Percentiles rank a stretch among this genome's conserved stretches.
These are phyloP conservation scores for Triticum turgidum DNA, from an alignment of 176 grass and related monocot genomes.

Conservation along the genomic window DNA sequence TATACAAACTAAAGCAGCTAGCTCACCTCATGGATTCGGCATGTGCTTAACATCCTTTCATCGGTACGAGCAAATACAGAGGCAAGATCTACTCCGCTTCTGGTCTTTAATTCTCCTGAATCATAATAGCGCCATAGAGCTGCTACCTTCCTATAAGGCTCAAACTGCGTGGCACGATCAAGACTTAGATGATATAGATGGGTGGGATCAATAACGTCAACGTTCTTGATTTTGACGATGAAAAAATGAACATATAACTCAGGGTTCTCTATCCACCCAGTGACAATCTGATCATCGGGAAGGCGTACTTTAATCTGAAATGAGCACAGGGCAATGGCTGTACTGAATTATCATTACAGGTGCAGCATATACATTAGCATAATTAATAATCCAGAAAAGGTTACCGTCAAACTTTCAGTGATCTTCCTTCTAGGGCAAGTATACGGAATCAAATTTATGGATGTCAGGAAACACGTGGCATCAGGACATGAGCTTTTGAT, in stretches of 20 bases:
- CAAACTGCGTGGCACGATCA: neutral
- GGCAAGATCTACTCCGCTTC: neutral
- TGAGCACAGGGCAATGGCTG: neutral
- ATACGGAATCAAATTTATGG: neutral
- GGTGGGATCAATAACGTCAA: neutral
- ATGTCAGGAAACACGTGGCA: neutral
- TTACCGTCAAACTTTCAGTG: neutral
- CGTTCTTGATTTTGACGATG: neutral
- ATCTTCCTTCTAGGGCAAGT: neutral
- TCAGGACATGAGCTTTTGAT: neutral
- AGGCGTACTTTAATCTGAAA: slow-evolving; percentile 1
- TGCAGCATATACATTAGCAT: neutral
- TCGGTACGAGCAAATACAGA: neutral
- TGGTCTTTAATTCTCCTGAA: neutral
- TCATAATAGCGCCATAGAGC: neutral
- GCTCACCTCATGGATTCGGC: neutral
- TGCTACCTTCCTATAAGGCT: slow-evolving; percentile 7
- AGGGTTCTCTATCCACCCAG: neutral
- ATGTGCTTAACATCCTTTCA: neutral
- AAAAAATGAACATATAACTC: neutral
- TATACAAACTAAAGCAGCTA: neutral
- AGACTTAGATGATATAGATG: neutral
- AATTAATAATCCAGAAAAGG: neutral
- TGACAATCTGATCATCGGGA: neutral
- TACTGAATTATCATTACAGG: neutral